phyloP scores from a whole-genome alignment of 768 basidiomycete genomes.

The Crepidotus variabilis region DNA sequence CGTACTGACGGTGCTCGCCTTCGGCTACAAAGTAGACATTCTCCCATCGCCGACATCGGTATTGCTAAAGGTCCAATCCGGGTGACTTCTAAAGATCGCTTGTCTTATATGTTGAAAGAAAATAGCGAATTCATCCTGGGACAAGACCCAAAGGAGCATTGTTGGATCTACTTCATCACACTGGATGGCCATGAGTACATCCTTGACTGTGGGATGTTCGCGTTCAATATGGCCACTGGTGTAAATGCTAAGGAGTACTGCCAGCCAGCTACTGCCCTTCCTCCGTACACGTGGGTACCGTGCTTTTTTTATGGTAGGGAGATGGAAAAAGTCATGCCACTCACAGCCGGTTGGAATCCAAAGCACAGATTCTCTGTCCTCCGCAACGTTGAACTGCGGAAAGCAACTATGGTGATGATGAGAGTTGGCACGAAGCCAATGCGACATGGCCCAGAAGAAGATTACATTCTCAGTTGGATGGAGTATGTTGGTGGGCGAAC shows the following conservation, averaged over 20 bases:
- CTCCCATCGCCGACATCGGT: slow-evolving; percentile 41
- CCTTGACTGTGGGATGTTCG: slow-evolving; percentile 40
- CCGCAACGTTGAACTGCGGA: slow-evolving; percentile 17
- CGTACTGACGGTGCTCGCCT: slow-evolving; percentile 12
- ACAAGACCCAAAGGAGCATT: slow-evolving; percentile 2
- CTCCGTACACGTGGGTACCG: slow-evolving; percentile 13
- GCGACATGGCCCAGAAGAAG: background rate
- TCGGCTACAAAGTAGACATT: slow-evolving; percentile 31
- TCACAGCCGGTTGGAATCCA: slow-evolving; percentile 7
- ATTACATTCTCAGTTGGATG: background rate
- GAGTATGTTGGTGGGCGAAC: background rate
- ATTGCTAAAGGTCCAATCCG: slow-evolving; percentile 29
- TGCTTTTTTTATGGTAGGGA: slow-evolving; percentile 21
- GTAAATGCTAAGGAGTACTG: slow-evolving; percentile 8
- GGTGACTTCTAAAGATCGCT: slow-evolving; percentile 27
- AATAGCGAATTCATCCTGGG: background rate
- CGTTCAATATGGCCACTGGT: slow-evolving; percentile 31
- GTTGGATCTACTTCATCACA: slow-evolving; percentile 3
- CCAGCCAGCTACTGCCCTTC: slow-evolving; percentile 8
- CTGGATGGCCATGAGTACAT: slow-evolving; percentile 35
- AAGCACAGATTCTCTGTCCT: slow-evolving; percentile 24
- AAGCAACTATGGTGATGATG: background rate
- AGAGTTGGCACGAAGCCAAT: background rate
- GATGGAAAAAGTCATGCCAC: slow-evolving; percentile 8
- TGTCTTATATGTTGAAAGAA: background rate